A percentile compares a stretch with the other conserved stretches of the same genome.
Evolutionary conservation across 1,284 basidiomycete genomes (phyloP).

Genomic region (Melampsora larici-populina): DNA sequence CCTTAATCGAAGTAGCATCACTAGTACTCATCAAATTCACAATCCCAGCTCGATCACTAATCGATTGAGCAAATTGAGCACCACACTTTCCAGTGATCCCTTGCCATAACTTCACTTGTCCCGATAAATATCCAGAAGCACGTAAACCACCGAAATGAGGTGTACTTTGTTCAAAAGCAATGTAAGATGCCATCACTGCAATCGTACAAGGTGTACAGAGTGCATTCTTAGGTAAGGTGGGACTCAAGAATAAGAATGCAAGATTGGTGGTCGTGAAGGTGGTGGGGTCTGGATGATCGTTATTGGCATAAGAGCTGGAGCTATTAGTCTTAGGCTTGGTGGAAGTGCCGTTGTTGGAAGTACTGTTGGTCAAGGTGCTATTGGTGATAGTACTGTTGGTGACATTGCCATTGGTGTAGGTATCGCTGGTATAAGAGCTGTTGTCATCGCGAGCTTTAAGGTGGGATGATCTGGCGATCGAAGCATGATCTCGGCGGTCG

Average conservation of each 20-base stretch:
- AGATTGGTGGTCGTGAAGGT: constrained; percentile 36
- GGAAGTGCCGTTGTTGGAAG: neutral
- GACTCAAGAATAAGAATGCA: constrained; percentile 39
- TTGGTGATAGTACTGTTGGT: neutral
- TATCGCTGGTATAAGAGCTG: neutral
- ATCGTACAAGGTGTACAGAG: constrained; percentile 38
- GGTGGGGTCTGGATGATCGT: constrained; percentile 25
- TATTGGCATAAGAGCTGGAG: neutral
- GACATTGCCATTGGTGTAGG: neutral
- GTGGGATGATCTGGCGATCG: neutral
- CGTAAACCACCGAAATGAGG: constrained; percentile 37
- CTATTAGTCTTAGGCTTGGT: neutral
- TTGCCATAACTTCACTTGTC: constrained; percentile 39
- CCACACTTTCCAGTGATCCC: constrained; percentile 23
- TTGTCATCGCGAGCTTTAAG: neutral
- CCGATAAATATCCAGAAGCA: constrained; percentile 37
- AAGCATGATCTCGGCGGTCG: neutral
- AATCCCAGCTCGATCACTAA: constrained; percentile 37
- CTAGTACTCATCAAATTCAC: constrained; percentile 24
- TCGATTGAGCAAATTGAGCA: constrained; percentile 17
- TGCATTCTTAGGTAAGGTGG: constrained; percentile 18
- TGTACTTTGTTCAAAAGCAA: constrained; percentile 31
- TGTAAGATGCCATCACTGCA: constrained; percentile 30
- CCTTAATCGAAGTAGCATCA: neutral
- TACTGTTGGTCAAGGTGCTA: neutral